phyloP scores from a whole-genome alignment of 352 stramenopile genomes.

The Lagenidium giganteum region DNA sequence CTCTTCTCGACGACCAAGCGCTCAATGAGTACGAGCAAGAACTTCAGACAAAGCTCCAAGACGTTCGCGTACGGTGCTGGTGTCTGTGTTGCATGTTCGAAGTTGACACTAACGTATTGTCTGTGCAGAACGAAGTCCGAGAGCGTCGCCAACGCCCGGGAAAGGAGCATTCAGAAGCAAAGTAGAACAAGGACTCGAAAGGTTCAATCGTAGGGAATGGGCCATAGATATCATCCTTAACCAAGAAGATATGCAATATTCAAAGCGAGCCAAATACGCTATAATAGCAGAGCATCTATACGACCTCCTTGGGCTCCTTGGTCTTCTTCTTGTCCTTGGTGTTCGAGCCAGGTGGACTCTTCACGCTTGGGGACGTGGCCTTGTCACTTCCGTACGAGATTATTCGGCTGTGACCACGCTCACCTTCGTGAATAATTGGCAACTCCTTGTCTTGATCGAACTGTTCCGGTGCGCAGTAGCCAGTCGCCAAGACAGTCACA shows the following conservation, averaged over 20 bases:
- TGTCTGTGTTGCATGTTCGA: conserved; percentile 1
- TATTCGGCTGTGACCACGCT: background rate
- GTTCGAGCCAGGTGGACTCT: no score
- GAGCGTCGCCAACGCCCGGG: conserved; percentile 4
- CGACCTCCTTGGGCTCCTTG: conserved; percentile 13
- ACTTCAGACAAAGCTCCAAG: conserved; percentile 42
- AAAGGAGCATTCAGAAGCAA: conserved; percentile 4
- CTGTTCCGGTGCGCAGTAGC: conserved; percentile 2
- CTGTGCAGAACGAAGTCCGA: conserved; percentile 21
- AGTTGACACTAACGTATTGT: background rate
- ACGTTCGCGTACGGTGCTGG: conserved; percentile 33
- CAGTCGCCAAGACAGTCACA: conserved; percentile 13
- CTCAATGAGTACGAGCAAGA: conserved; percentile 39
- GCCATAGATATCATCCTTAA: no score
- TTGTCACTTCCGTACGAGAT: no score
- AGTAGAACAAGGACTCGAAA: conserved; percentile 6
- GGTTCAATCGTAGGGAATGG: no score
- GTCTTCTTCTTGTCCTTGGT: background rate
- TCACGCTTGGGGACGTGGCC: no score
- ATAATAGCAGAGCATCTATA: conserved; percentile 4
- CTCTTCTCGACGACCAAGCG: conserved; percentile 37
- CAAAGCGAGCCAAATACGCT: no score
- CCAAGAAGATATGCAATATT: no score
- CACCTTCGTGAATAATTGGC: conserved; percentile 1
- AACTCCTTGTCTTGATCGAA: background rate